A percentile compares a stretch with the other conserved stretches of the same genome.
These are phyloP conservation scores for Phyllosticta paracitricarpa DNA, from an alignment of 2,329 filamentous ascomycete species.

Conservation along the genomic window DNA sequence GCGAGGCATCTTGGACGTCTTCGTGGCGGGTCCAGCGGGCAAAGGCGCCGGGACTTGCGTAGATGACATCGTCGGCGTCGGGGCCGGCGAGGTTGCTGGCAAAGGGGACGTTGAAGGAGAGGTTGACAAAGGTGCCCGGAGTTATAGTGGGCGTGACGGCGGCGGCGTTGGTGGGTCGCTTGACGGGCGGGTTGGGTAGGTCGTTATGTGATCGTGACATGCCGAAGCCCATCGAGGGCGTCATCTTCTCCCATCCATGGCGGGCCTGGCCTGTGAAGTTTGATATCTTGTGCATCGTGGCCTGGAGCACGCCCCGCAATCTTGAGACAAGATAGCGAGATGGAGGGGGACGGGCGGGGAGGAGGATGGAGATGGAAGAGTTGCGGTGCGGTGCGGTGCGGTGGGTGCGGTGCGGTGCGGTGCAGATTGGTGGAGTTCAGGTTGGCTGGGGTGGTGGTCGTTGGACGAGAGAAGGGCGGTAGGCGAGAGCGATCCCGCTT, in stretches of 20 bases:
- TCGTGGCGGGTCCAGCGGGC: conserved; percentile 90
- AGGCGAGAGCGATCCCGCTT: background rate
- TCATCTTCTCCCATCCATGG: conserved; percentile 60
- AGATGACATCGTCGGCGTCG: conserved; percentile 87
- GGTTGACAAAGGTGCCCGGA: conserved; percentile 70
- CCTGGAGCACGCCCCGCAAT: conserved; percentile 8
- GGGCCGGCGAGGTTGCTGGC: conserved; percentile 85
- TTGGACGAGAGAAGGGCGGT: conserved; percentile 11
- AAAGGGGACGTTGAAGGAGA: conserved; percentile 96
- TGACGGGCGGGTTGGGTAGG: conserved; percentile 42
- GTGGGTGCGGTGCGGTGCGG: conserved; percentile 3
- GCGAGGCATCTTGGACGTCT: conserved; percentile 45
- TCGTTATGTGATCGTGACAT: conserved; percentile 51
- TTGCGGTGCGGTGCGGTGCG: conserved; percentile 10
- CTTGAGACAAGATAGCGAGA: background rate
- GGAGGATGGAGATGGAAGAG: conserved; percentile 8
- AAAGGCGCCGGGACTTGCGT: conserved; percentile 79
- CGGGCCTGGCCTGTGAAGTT: conserved; percentile 57
- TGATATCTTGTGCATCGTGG: conserved; percentile 56
- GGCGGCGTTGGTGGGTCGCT: conserved; percentile 43
- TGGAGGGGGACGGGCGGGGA: conserved; percentile 1
- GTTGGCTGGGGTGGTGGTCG: conserved; percentile 9
- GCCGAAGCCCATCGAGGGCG: conserved; percentile 50
- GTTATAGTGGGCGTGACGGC: conserved; percentile 52
- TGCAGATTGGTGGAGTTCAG: conserved; percentile 1